Percentiles rank a stretch among this genome's conserved stretches.
Conservation (phyloP, 75 land plant genomes). For the Sequoia sempervirens region DNA sequence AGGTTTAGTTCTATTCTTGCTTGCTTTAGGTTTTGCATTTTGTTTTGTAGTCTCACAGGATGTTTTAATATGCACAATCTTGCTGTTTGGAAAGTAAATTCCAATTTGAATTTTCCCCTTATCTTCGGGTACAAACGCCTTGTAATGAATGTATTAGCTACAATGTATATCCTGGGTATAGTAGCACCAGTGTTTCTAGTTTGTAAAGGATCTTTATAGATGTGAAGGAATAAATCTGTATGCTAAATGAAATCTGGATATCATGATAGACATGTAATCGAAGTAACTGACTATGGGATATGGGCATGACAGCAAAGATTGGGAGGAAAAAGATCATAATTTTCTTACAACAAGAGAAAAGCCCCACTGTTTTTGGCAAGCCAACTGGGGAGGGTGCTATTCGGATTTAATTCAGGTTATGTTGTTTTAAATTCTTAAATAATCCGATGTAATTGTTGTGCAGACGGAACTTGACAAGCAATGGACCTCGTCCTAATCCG, state of each 20-base stretch:
- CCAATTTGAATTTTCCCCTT: background rate
- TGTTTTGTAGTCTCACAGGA: background rate
- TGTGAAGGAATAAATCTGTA: background rate
- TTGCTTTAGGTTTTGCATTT: background rate
- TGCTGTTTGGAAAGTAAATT: background rate
- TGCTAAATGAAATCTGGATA: background rate
- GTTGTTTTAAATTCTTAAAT: background rate
- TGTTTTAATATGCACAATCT: background rate
- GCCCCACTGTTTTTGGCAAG: background rate
- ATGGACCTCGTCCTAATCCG: constrained; percentile 78
- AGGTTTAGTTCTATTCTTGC: constrained; percentile 13
- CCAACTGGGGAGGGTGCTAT: background rate
- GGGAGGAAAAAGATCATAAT: background rate
- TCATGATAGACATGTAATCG: too few species aligned
- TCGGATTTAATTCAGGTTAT: background rate
- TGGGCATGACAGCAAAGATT: background rate
- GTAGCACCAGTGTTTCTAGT: background rate
- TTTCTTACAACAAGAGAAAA: background rate
- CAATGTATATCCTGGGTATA: too few species aligned
- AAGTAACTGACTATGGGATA: background rate
- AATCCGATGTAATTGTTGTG: background rate
- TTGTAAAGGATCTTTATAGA: background rate
- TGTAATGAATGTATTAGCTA: background rate
- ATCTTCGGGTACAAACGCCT: too few species aligned
- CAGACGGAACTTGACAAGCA: constrained; percentile 71